These are phyloP conservation scores for Clavulina sp. DNA, from an alignment of 768 basidiomycete species.

Conservation along the genomic window DNA sequence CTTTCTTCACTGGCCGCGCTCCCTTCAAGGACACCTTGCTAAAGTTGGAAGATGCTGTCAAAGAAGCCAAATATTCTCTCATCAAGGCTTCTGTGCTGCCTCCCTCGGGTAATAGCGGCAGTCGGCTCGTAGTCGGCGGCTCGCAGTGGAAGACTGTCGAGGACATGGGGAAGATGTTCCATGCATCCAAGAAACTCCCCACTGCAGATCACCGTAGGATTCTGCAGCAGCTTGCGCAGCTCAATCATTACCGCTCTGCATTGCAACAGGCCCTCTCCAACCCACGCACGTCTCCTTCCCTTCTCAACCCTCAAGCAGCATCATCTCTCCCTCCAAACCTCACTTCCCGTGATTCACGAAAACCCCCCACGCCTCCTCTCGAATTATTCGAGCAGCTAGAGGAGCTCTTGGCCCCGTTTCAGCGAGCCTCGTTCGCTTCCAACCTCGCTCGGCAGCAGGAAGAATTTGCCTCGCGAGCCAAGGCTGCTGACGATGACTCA, in stretches of 20 bases:
- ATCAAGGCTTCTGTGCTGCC: constrained; percentile 54
- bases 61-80: constrained; percentile 39
- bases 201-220: constrained; percentile 20
- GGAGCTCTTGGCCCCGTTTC: constrained; percentile 41
- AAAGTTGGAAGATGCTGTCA: constrained; percentile 46
- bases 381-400: constrained; percentile 24
- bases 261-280: constrained; percentile 52
- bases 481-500: constrained; percentile 14
- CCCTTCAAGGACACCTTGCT: constrained; percentile 56
- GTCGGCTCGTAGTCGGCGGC: constrained; percentile 14
- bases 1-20: constrained; percentile 70
- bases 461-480: constrained; percentile 12
- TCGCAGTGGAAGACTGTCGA: too few relatives aligned
- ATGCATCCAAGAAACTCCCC: constrained; percentile 38
- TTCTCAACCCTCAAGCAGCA: constrained; percentile 10
- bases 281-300: constrained; percentile 38
- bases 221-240: constrained; percentile 50
- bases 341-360: too few relatives aligned
- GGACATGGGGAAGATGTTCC: too few relatives aligned
- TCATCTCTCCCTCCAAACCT: too few relatives aligned
- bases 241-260: constrained; percentile 49
- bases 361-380: too few relatives aligned
- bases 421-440: constrained; percentile 39
- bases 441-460: too few relatives aligned
- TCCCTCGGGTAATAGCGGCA: constrained; percentile 51